Conservation (phyloP, 1,284 basidiomycete genomes). For the Trametes pubescens region DNA sequence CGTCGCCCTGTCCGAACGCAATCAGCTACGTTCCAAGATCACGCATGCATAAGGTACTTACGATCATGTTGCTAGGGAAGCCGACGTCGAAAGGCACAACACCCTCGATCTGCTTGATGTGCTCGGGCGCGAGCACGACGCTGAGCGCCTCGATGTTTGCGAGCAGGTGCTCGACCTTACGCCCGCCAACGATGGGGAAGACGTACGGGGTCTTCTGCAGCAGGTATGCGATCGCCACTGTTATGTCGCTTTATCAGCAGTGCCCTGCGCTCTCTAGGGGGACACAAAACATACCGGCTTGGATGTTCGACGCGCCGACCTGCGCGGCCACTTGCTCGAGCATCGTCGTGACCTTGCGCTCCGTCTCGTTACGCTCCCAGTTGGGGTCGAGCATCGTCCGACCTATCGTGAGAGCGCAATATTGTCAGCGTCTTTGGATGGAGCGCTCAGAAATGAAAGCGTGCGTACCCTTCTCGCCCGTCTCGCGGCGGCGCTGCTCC, state of each 20-base stretch:
- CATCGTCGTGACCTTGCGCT: slow-evolving; percentile 33
- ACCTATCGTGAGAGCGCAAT: neutral
- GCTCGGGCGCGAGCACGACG: slow-evolving; percentile 49
- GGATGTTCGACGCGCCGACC: slow-evolving; percentile 33
- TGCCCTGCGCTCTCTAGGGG: neutral
- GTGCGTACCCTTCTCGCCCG: slow-evolving; percentile 29
- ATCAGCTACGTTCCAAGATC: no score
- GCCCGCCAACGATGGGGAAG: slow-evolving; percentile 44
- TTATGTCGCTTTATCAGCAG: neutral
- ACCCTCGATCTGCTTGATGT: slow-evolving; percentile 52
- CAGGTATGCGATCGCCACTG: slow-evolving; percentile 33
- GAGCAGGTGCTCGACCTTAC: slow-evolving; percentile 57
- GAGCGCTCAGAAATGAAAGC: neutral
- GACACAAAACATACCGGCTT: slow-evolving; percentile 49
- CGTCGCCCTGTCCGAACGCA: neutral
- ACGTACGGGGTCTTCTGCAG: slow-evolving; percentile 8
- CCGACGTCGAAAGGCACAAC: slow-evolving; percentile 50
- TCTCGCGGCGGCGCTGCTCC: slow-evolving; percentile 32
- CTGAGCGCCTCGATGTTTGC: slow-evolving; percentile 55
- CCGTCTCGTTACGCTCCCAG: slow-evolving; percentile 37
- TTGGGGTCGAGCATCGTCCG: slow-evolving; percentile 20
- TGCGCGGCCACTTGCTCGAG: slow-evolving; percentile 38
- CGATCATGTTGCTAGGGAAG: slow-evolving; percentile 50
- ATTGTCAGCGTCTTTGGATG: neutral
- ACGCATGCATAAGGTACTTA: slow-evolving; percentile 37